Evolutionary conservation across 371 early-diverging fungal genomes (phyloP), one percentile per base, ranked within the genome.

Genomic region (Lichtheimia ornata): DNA sequence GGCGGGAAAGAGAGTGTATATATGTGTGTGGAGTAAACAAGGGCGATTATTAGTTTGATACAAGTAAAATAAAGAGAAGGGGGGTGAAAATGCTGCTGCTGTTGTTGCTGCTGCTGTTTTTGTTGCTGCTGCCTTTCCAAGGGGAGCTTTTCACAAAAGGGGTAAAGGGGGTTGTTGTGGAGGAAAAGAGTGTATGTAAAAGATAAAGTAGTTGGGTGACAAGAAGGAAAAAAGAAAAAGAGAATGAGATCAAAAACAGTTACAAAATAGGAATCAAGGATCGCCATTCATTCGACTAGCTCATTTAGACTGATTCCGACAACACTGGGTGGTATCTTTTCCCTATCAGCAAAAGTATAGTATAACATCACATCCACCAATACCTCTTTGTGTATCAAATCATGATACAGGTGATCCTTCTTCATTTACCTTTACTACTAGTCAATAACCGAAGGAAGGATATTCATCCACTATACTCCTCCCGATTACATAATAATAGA

Each of bases 151-250:
- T 45, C 1, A 7, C 17, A 7, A 22, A 47, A 47, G n/a, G n/a
- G 47, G 47, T 7, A n/a, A 22, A 47, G 47, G 35, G 35, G 47
- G 47, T 11, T 4, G 45, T 6, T 12, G 14, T 2, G 17, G 2
- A 61, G 52, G 30, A 44, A 56, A 28, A 45, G 58, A 50, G 59
- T 30, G n/a, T 17, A 40, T 56, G 52, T 13, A 40, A 51, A 50
- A 40, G 28, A 30, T 45, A 50, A 45, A 59, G 45, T 13, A 43
- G 15, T 27, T 41, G 25, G 4, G 20, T 17, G 22, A 42, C 18
- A 41, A 60, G 14, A 42, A 20, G 18, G 40, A 54, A 40, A 24
- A 42, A 24, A 20, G 42, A 18, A 40, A 35, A 13, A 41, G 35
- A 15, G 11, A 42, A 35, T 35, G 35, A 35, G 35, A 35, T 35